Percentiles rank a stretch among this genome's conserved stretches.
These are phyloP conservation scores for Yamadazyma sp. DNA, from an alignment of 1,139 yeast genomes.

Conservation along the genomic window DNA sequence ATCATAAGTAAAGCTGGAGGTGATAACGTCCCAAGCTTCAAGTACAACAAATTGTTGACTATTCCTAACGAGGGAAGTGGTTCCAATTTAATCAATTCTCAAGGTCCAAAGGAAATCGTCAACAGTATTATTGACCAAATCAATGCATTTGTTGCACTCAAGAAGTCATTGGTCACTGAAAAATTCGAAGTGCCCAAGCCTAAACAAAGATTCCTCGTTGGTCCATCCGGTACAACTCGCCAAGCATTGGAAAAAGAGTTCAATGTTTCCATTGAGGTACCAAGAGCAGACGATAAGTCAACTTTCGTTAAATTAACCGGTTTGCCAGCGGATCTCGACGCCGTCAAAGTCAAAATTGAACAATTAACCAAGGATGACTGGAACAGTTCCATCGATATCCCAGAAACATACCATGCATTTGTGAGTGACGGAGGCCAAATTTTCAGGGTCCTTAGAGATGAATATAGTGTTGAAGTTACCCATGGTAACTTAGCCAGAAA, in stretches of 20 bases:
- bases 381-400: constrained; percentile 52
- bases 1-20: constrained; percentile 84
- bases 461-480: constrained; percentile 59
- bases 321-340: constrained; percentile 59
- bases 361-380: constrained; percentile 57
- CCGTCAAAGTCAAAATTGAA: constrained; percentile 51
- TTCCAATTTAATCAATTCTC: constrained; percentile 60
- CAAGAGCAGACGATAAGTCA: constrained; percentile 56
- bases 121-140: constrained; percentile 66
- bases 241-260: constrained; percentile 71
- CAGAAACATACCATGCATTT: constrained; percentile 56
- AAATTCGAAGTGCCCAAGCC: constrained; percentile 66
- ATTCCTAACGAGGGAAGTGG: constrained; percentile 75
- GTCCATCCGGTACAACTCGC: constrained; percentile 78
- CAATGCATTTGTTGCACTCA: constrained; percentile 60
- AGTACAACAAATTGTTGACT: constrained; percentile 59
- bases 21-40: constrained; percentile 37
- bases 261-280: constrained; percentile 65
- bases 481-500: constrained; percentile 55
- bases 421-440: constrained; percentile 71
- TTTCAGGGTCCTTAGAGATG: constrained; percentile 54
- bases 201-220: constrained; percentile 76
- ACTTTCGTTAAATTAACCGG: constrained; percentile 53
- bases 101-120: constrained; percentile 79
- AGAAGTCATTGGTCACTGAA: constrained; percentile 62